Base-by-base conservation (phyloP, 495 filamentous ascomycete genomes). In the Hypoxylon cercidicola region DNA sequence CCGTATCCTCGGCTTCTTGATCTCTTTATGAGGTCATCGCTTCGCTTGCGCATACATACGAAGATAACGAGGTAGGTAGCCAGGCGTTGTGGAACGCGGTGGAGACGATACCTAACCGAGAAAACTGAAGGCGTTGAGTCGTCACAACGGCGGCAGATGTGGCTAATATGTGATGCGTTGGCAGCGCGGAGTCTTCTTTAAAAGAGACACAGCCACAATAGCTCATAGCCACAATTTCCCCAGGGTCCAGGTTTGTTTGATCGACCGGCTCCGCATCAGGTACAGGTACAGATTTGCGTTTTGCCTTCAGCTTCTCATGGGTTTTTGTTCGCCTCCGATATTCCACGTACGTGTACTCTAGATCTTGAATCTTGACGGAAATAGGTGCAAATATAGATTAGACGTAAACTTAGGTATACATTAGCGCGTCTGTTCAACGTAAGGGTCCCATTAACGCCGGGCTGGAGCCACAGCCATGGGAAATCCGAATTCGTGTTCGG, bases 111-210 rank as follows among this genome's bases (percentile, higher is more conserved):
- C 7, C 3, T 28, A 51, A 46, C 34, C 50, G 37, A 62, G 52
- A 54, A 58, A 52, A 32, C 20, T 49, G 11, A 44, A 35, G 41
- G 34, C 18, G 48, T 57, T 56, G 53, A 54, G 52, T 56, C 45
- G 57, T 56, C 32, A 46, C 44, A 52, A 55, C 48, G 59, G 60
- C 54, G 65, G 25, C 43, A 62, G 52, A 1, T 63, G 65, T 68
- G 65, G 65, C 65, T 68, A 68, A 68, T 63, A 55, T 55, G 54
- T 63, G 55, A 59, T 68, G 65, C 44, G 65, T 47, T 68, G 65
- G 65, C 65, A 49, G 47, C 46, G 48, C 16, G 61, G 40, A 59
- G 43, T 59, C 11, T 59, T 49, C 9, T 3, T 28, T 28, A 28
- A 32, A 23, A 47, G 34, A 11, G 20, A 25, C 20, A 54, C 41